Base-by-base conservation (phyloP, 805 yeast species). In the Pichia californica region DNA sequence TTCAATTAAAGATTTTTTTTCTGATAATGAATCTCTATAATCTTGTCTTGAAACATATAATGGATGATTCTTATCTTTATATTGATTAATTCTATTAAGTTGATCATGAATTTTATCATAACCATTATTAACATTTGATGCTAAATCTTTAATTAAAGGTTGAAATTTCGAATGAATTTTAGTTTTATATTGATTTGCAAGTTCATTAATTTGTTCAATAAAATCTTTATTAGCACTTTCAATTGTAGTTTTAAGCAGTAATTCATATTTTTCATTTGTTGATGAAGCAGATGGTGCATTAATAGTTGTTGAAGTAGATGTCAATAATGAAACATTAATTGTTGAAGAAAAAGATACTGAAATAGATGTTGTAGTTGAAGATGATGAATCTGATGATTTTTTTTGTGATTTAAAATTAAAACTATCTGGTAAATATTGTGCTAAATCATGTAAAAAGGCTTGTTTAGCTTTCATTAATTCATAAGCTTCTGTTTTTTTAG, bases 41-140 rank as follows among this genome's bases (percentile, higher is more conserved):
- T 66, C 69, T 49, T 71, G 70, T 53, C 82, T 65, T 2, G 74
- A 57, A 27, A 77, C 66, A 48, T 64, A 68, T 10, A 31, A 28
- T n/a, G 51, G 31, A 28, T 38, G 47, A 3, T 41, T 40, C 3
- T 38, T 21, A 27, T 51, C 49, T 10, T 30, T 40, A 25, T 41
- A 25, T 31, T 44, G 34, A 39, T 58, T 57, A 35, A 65, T 57
- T 4, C 53, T 53, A 26, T 50, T 44, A n/a, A 63, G 43, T 41
- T 53, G 21, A 5, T 38, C 32, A 34, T 62, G 59, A 9, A 58
- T 52, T n/a, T 55, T 54, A n/a, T 53, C 57, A 44, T 54, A 61
- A 23, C 57, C 62, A 1, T 46, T 36, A 32, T 53, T 55, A 31
- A 54, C 55, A 9, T 38, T 47, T 52, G 49, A 49, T 13, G 69